These are phyloP conservation scores for Plantago coronopus DNA, from an alignment of 305 asterid species.

Conservation along the genomic window DNA sequence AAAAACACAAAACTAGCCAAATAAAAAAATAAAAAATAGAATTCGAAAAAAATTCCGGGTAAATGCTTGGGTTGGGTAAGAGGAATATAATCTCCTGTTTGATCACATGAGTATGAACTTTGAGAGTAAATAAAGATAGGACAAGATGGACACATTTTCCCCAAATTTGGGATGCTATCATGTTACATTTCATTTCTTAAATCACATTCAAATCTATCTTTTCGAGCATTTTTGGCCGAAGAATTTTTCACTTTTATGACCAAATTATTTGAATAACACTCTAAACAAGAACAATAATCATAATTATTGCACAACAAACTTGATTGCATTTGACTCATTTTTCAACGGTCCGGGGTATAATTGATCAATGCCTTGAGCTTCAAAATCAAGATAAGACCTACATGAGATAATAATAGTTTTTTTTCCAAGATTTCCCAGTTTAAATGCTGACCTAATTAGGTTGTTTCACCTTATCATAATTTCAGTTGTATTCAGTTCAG, in stretches of 20 bases:
- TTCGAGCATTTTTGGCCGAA: constrained; percentile 37
- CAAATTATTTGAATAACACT: constrained; percentile 16
- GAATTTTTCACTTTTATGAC: constrained; percentile 31
- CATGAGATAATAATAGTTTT: constrained; percentile 13
- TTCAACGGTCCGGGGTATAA: not conserved
- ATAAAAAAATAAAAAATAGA: not conserved
- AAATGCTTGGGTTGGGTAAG: not conserved
- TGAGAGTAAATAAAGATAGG: constrained; percentile 14
- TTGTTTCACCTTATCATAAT: too few relatives aligned
- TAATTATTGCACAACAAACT: not conserved
- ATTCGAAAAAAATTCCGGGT: not conserved
- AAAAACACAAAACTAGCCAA: not conserved
- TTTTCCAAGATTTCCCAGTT: not conserved
- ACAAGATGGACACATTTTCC: constrained; percentile 35
- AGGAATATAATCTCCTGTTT: constrained; percentile 14
- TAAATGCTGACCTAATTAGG: too few relatives aligned
- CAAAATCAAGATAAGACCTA: constrained; percentile 23
- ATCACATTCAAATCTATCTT: constrained; percentile 28
- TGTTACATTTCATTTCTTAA: constrained; percentile 19
- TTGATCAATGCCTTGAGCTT: constrained; percentile 21
- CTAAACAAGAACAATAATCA: not conserved
- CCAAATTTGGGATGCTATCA: constrained; percentile 36
- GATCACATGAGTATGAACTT: constrained; percentile 19
- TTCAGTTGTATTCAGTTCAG: too few relatives aligned
- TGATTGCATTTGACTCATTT: constrained; percentile 32